Conservation (phyloP, 768 basidiomycete genomes). For the Tricholoma hemisulphureum region DNA sequence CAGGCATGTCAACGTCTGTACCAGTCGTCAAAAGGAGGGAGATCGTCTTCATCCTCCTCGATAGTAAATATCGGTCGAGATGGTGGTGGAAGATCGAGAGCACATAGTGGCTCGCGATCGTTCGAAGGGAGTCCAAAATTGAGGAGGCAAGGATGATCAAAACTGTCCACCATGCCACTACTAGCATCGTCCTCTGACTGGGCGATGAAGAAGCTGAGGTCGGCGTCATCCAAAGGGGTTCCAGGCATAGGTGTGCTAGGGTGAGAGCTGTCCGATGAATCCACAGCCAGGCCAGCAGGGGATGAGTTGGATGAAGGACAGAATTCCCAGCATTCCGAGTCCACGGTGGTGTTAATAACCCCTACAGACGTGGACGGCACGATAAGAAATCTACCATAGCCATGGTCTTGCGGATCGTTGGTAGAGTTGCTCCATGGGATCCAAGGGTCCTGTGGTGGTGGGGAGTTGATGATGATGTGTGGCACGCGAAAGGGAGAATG, state of each 20-base stretch:
- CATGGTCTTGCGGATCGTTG: conserved; percentile 36
- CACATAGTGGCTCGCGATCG: conserved; percentile 6
- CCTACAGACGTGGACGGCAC: conserved; percentile 26
- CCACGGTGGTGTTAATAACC: conserved; percentile 22
- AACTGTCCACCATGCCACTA: conserved; percentile 1
- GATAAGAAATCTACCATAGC: conserved; percentile 32
- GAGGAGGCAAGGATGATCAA: conserved; percentile 1
- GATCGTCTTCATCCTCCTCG: conserved; percentile 39
- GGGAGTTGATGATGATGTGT: conserved; percentile 43
- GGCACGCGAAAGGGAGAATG: conserved; percentile 39
- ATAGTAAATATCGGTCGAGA: conserved; percentile 23
- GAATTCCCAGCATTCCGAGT: conserved; percentile 1
- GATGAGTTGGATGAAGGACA: neutral
- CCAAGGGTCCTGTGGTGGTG: conserved; percentile 41
- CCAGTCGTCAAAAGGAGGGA: conserved; percentile 44
- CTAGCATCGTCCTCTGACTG: conserved; percentile 10
- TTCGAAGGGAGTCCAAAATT: neutral
- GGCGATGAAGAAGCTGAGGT: conserved; percentile 9
- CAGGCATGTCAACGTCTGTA: conserved; percentile 18
- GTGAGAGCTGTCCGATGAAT: conserved; percentile 14
- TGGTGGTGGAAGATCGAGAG: conserved; percentile 8
- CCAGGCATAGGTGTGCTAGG: conserved; percentile 20
- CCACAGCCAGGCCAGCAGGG: conserved; percentile 4
- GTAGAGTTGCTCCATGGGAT: conserved; percentile 34
- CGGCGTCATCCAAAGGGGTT: conserved; percentile 25